Percentiles rank a stretch among this genome's conserved stretches.
These are phyloP conservation scores for Penicillium sp. DNA, from an alignment of 2,329 filamentous ascomycete species.

Conservation along the genomic window DNA sequence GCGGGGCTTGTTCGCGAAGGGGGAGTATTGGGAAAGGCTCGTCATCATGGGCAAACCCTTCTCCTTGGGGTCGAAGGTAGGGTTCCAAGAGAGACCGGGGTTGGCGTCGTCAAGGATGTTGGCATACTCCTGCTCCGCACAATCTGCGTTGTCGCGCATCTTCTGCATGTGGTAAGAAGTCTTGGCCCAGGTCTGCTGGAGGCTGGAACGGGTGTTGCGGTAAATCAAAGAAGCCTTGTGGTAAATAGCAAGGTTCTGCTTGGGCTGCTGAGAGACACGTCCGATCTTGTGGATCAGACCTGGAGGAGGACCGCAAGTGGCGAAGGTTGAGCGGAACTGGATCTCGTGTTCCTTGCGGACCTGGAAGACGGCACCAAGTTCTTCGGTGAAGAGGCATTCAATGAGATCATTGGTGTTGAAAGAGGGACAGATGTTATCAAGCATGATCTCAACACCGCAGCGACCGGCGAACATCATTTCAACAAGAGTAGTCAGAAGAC, in stretches of 20 bases:
- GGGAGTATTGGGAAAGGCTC: constrained; percentile 55
- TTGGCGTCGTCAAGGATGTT: constrained; percentile 72
- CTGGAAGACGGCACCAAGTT: constrained; percentile 94
- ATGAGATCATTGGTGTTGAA: constrained; percentile 65
- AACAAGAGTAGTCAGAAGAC: constrained; percentile 81
- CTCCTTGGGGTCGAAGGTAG: constrained; percentile 77
- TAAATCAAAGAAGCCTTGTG: constrained; percentile 68
- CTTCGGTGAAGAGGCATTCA: constrained; percentile 88
- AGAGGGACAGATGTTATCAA: constrained; percentile 65
- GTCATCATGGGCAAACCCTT: constrained; percentile 68
- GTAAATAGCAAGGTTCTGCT: constrained; percentile 74
- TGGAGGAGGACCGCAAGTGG: constrained; percentile 78
- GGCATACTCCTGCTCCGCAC: constrained; percentile 78
- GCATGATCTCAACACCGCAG: constrained; percentile 79
- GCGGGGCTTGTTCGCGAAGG: constrained; percentile 63
- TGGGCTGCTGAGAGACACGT: constrained; percentile 62
- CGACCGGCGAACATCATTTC: constrained; percentile 99
- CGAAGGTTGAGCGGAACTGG: constrained; percentile 85
- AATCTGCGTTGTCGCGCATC: constrained; percentile 81
- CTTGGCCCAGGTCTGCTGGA: constrained; percentile 84
- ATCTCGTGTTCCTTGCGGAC: constrained; percentile 80
- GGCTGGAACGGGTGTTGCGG: constrained; percentile 64
- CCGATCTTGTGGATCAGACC: constrained; percentile 84
- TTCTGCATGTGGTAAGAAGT: constrained; percentile 92
- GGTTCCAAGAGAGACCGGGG: constrained; percentile 78